Percentiles rank a stretch among this genome's conserved stretches.
Conservation (phyloP, 495 filamentous ascomycete species). For the Parachaetomium inaequale region DNA sequence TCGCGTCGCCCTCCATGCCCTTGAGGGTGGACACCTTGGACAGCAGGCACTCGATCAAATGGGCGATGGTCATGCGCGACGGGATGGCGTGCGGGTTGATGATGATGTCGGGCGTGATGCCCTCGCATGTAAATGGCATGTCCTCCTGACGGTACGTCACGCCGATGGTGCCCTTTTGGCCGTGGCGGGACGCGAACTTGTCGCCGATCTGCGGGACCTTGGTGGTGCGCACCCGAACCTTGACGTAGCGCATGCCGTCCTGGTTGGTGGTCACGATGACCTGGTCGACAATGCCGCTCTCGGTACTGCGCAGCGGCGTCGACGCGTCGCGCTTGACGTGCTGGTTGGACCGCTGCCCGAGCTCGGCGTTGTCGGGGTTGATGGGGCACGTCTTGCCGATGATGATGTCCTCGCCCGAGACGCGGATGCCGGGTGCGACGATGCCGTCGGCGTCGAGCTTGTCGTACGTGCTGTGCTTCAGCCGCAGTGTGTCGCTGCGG, state of each 20-base stretch:
- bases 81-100: constrained; percentile 99
- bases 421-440: constrained; percentile 85
- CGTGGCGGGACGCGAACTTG: constrained; percentile 98
- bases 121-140: constrained; percentile 95
- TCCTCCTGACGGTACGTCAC: constrained; percentile 97
- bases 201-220: constrained; percentile 98
- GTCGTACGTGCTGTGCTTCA: constrained; percentile 96
- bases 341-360: constrained; percentile 81
- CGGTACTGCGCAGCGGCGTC: constrained; percentile 88
- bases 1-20: constrained; percentile 94
- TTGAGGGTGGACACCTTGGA: constrained; percentile 89
- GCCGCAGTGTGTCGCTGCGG: constrained; percentile 75
- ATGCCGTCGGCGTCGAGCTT: constrained; percentile 96
- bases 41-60: constrained; percentile 97
- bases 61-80: constrained; percentile 99
- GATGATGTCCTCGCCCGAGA: constrained; percentile 97
- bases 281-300: constrained; percentile 92
- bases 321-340: constrained; percentile 94
- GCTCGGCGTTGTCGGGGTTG: constrained; percentile 84
- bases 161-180: constrained; percentile 98
- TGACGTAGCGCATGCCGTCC: constrained; percentile 86
- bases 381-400: constrained; percentile 98
- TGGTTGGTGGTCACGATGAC: constrained; percentile 91
- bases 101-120: constrained; percentile 89
- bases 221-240: constrained; percentile 94